A percentile compares a stretch with the other conserved stretches of the same genome.
phyloP scores from a whole-genome alignment of 78 protist species.

The Ministeria vibrans region DNA sequence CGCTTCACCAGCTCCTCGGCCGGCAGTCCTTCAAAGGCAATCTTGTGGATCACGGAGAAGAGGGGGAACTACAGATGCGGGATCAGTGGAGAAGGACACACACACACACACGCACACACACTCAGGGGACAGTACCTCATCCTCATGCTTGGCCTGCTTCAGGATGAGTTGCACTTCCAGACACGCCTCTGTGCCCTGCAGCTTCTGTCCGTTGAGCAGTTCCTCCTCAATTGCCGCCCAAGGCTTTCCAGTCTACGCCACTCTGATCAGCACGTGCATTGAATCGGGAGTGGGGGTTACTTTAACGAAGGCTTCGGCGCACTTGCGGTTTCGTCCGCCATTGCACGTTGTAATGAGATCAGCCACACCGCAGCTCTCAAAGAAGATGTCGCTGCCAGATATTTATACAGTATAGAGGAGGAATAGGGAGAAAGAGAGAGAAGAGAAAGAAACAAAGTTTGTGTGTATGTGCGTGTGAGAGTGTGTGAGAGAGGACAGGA shows the following conservation, averaged over 20 bases:
- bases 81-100: too few relatives aligned
- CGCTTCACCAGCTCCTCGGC: background rate
- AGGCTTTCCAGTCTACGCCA: too few relatives aligned
- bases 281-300: too few relatives aligned
- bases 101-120: background rate
- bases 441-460: too few relatives aligned
- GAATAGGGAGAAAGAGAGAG: too few relatives aligned
- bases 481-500: too few relatives aligned
- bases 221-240: constrained; percentile 57
- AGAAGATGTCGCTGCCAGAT: constrained; percentile 29
- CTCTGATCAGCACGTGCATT: too few relatives aligned
- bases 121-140: background rate
- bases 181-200: constrained; percentile 53
- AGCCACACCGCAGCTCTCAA: constrained; percentile 70
- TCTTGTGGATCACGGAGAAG: constrained; percentile 25
- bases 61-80: too few relatives aligned
- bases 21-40: constrained; percentile 20
- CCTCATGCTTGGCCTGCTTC: constrained; percentile 8
- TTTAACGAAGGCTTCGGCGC: constrained; percentile 45
- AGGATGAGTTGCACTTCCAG: constrained; percentile 46
- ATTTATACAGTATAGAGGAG: too few relatives aligned
- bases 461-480: too few relatives aligned
- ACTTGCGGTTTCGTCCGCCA: constrained; percentile 57
- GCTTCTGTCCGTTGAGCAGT: constrained; percentile 63
- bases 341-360: constrained; percentile 68